phyloP scores from a whole-genome alignment of 2,329 filamentous ascomycete genomes.

The Neonectria neomacrospora region DNA sequence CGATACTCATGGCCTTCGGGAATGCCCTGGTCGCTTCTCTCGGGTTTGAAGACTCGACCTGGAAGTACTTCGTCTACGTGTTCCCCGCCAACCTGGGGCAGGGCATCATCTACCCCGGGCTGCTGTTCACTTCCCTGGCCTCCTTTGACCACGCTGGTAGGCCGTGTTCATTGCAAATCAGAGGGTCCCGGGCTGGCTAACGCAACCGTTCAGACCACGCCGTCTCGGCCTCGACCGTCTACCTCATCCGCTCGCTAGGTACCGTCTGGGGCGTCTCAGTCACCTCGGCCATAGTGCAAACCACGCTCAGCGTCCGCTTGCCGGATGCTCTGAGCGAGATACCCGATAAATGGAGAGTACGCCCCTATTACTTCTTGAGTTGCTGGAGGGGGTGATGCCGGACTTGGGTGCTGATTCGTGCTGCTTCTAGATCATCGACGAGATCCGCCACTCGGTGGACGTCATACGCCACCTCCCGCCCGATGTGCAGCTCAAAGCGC shows the following conservation, averaged over 20 bases:
- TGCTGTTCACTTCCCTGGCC: constrained; percentile 71
- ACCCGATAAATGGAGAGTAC: constrained; percentile 68
- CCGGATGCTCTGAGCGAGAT: constrained; percentile 64
- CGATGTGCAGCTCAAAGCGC: constrained; percentile 65
- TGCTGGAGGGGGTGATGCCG: constrained; percentile 2
- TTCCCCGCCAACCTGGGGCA: constrained; percentile 69
- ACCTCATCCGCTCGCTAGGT: constrained; percentile 71
- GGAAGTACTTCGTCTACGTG: constrained; percentile 67
- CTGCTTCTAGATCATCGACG: constrained; percentile 64
- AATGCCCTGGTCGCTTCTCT: constrained; percentile 63
- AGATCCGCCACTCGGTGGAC: constrained; percentile 70
- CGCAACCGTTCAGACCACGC: constrained; percentile 62
- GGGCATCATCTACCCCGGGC: constrained; percentile 67
- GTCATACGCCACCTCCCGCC: constrained; percentile 64
- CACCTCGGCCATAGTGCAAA: constrained; percentile 71
- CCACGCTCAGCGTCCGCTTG: constrained; percentile 65
- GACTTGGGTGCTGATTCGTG: constrained; percentile 32
- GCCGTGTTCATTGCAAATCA: constrained; percentile 19
- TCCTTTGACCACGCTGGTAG: constrained; percentile 70
- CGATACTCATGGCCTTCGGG: constrained; percentile 63
- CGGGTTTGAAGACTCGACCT: constrained; percentile 59
- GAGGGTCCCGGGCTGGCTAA: neutral
- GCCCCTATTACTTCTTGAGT: constrained; percentile 42
- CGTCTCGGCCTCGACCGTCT: constrained; percentile 70
- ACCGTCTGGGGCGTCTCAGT: constrained; percentile 73